These are phyloP conservation scores for Scutellaria minor DNA, from an alignment of 257 asterid genomes.

Conservation along the genomic window DNA sequence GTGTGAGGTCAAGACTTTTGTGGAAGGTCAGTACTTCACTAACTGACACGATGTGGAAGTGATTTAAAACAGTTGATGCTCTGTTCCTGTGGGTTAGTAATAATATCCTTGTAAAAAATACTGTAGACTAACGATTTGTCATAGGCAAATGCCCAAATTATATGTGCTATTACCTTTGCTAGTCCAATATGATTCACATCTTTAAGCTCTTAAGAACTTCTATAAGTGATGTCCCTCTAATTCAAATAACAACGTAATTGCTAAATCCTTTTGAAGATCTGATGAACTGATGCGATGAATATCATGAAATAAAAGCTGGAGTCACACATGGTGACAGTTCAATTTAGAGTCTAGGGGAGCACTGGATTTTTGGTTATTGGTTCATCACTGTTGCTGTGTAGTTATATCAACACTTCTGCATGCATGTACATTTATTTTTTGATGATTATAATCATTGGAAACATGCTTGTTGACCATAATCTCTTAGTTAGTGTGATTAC, in stretches of 20 bases:
- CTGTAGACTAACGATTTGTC: not conserved
- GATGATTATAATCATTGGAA: not conserved
- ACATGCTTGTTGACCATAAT: not conserved
- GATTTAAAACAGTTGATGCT: not conserved
- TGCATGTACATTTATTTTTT: not conserved
- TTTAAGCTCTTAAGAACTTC: not conserved
- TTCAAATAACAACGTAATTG: not conserved
- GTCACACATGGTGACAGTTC: not conserved
- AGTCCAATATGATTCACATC: not conserved
- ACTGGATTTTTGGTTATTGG: not conserved
- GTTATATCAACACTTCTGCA: not conserved
- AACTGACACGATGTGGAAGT: not conserved
- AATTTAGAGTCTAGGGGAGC: not conserved
- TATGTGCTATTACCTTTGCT: not conserved
- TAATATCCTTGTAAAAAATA: not conserved
- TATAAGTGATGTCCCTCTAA: not conserved
- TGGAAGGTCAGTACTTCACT: not conserved
- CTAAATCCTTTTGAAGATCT: constrained; percentile 7
- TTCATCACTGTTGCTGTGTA: not conserved
- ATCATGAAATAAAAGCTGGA: not conserved
- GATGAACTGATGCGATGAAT: constrained; percentile 1
- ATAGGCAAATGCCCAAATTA: no score
- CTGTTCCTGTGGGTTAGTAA: not conserved
- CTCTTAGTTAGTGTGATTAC: not conserved
- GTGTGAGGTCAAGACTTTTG: not conserved